Conservation (phyloP, 2,329 filamentous ascomycete genomes). For the Niveomyces coronatus region DNA sequence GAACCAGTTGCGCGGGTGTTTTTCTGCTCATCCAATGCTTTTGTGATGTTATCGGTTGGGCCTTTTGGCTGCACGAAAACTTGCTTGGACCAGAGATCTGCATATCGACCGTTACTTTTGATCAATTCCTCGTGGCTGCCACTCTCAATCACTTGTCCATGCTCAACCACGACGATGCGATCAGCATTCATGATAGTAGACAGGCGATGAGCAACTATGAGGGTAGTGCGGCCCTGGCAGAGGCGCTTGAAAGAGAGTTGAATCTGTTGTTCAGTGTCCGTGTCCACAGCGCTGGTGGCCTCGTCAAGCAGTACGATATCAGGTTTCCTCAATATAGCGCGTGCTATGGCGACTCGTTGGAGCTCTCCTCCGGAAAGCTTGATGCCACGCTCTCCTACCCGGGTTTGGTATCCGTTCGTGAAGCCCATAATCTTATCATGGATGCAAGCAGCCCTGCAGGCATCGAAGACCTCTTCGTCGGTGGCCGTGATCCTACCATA, state of each 20-base stretch:
- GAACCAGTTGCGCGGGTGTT: neutral
- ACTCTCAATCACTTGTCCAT: conserved; percentile 53
- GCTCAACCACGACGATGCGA: conserved; percentile 53
- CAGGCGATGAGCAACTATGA: conserved; percentile 58
- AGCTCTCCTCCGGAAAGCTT: conserved; percentile 58
- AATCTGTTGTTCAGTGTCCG: conserved; percentile 57
- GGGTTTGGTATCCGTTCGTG: conserved; percentile 18
- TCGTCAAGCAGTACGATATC: conserved; percentile 71
- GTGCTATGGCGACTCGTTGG: conserved; percentile 57
- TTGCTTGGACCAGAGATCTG: conserved; percentile 55
- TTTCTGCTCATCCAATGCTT: conserved; percentile 8
- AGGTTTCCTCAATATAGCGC: conserved; percentile 63
- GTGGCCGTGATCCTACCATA: conserved; percentile 44
- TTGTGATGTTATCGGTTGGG: conserved; percentile 2
- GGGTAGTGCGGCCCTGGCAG: conserved; percentile 52
- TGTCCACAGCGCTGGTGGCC: conserved; percentile 67
- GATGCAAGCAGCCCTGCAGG: conserved; percentile 45
- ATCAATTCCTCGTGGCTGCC: conserved; percentile 52
- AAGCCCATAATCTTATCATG: conserved; percentile 48
- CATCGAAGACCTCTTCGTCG: conserved; percentile 44
- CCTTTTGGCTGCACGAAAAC: conserved; percentile 26
- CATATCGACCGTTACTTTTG: conserved; percentile 48
- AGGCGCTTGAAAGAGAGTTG: conserved; percentile 50
- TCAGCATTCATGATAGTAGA: conserved; percentile 64
- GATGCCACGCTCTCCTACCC: conserved; percentile 18